These are phyloP conservation scores for Cytospora paraplurivora DNA, from an alignment of 2,329 filamentous ascomycete genomes.

Conservation along the genomic window DNA sequence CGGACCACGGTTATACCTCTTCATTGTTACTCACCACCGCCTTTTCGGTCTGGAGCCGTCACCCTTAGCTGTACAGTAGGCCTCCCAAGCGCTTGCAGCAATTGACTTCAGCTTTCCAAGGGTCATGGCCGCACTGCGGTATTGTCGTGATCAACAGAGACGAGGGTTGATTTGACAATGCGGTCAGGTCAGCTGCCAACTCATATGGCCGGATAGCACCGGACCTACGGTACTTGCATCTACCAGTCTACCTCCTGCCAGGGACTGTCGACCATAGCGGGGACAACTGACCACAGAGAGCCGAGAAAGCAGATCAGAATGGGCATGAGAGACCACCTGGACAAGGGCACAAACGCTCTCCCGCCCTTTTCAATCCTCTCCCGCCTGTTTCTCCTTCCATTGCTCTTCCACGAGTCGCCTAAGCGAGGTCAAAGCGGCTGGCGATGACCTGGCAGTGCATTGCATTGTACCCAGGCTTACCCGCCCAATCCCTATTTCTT, in stretches of 20 bases:
- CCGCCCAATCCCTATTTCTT: not conserved
- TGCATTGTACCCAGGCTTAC: constrained; percentile 12
- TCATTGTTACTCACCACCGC: not conserved
- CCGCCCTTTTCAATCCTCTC: not conserved
- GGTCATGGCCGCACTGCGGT: not conserved
- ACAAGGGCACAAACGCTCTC: not conserved
- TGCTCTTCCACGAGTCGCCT: not conserved
- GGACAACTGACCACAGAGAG: not conserved
- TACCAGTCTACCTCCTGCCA: not conserved
- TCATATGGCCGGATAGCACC: not conserved
- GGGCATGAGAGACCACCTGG: not conserved
- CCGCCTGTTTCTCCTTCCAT: not conserved
- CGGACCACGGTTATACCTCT: not conserved
- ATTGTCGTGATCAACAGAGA: not conserved
- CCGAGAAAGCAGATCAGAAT: not conserved
- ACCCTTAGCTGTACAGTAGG: not conserved
- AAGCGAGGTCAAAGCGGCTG: constrained; percentile 8
- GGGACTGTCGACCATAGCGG: not conserved
- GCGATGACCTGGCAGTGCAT: constrained; percentile 21
- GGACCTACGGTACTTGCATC: not conserved
- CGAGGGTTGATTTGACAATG: not conserved
- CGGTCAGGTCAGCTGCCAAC: constrained; percentile 3
- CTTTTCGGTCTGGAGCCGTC: constrained; percentile 1
- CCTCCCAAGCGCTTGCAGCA: not conserved
- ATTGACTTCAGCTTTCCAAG: not conserved